Evolutionary conservation across 208 protist species (phyloP).

Genomic region (Crithidia fasciculata): DNA sequence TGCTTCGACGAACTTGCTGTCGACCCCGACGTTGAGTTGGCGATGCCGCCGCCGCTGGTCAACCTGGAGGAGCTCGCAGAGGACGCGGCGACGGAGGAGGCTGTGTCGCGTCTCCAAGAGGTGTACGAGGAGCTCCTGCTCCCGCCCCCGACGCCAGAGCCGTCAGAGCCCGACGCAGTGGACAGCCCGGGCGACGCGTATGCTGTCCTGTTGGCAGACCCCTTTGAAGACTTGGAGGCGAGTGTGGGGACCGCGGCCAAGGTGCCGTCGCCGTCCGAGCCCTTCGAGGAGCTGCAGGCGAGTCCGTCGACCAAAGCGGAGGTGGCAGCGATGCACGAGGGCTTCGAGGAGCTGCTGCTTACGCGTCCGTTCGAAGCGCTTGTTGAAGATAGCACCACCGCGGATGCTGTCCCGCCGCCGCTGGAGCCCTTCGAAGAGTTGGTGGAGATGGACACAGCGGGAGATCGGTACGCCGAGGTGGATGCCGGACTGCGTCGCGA

Average conservation of each 20-base stretch:
- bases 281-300: slow-evolving; percentile 1
- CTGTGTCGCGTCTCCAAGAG: neutral
- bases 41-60: neutral
- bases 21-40: neutral
- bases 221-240: slow-evolving; percentile 11
- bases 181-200: no score
- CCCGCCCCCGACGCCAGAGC: no score
- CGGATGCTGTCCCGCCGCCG: no score
- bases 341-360: neutral
- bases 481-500: no score
- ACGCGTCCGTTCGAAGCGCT: no score
- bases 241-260: neutral
- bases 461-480: no score
- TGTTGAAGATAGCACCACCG: no score
- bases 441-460: no score
- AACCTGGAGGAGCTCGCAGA: neutral
- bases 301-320: neutral
- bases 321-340: neutral
- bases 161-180: no score
- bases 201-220: neutral
- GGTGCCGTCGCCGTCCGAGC: neutral
- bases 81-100: neutral
- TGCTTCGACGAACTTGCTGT: neutral
- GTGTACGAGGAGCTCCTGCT: slow-evolving; percentile 5
- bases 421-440: no score